Evolutionary conservation across 768 basidiomycete genomes (phyloP), one percentile per base, ranked within the genome.

Genomic region (Punctularia strigosozonata): DNA sequence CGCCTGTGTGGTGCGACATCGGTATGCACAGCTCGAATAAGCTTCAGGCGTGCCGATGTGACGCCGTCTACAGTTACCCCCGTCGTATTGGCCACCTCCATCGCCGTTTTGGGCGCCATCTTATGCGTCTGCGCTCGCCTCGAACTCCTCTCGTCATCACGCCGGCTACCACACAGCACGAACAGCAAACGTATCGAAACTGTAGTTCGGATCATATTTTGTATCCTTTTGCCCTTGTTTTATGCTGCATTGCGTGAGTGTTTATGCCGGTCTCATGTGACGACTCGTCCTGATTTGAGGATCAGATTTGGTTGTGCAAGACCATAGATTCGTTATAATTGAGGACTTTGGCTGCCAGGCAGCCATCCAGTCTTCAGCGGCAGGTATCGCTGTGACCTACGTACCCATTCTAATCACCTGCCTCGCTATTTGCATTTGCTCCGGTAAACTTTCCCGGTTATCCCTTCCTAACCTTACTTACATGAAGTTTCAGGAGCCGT

Each of bases 291-390:
- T 22, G 23, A 40, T 26, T n/a, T 15, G 40, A 14, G 26, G 6
- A 30, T 17, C 20, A 45, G 30, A 38, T 39, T 24, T 37, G 43
- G n/a, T 58, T 19, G 59, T 66, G 22, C 68, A 70, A 47, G 64
- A 63, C 12, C 63, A 58, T 39, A 62, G 66, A 8, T 71, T 61
- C 32, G 60, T 70, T 44, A 42, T 69, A 12, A 50, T 59, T 24
- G 55, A 66, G 44, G 60, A 60, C 24, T 52, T 60, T 37, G 69
- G 69, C 7, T 69, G 68, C 45, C 54, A 54, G 31, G 56, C 66
- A 7, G 40, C 56, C 2, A 51, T 52, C 8, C 62, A 59, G 39
- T 48, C 56, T 21, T 52, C 59, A 5, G 23, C 52, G 4, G 51
- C 57, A 5, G 44, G 64, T 35, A 50, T 62, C 43, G 35, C 67